Evolutionary conservation across 208 protist species (phyloP).

Genomic region (Leishmania mexicana): DNA sequence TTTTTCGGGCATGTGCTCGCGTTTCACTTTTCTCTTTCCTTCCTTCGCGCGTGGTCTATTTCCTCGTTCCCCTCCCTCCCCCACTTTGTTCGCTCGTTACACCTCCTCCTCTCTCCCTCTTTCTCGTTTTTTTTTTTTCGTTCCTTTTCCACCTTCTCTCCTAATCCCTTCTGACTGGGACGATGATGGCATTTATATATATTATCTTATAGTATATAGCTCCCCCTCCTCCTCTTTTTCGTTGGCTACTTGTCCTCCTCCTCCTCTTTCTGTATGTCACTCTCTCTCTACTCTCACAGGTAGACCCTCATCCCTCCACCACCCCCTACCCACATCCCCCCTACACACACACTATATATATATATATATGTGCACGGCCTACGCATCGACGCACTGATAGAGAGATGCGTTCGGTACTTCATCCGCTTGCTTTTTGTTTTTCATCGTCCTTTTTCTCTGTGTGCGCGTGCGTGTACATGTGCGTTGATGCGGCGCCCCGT

Average conservation of each 20-base stretch:
- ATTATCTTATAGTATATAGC: too few relatives aligned
- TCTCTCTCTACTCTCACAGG: not conserved
- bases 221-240: too few relatives aligned
- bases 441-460: not conserved
- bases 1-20: not conserved
- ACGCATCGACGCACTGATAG: not conserved
- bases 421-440: not conserved
- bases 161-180: not conserved
- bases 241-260: not conserved
- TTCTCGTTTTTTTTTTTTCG: not conserved
- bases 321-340: not conserved
- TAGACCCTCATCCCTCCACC: not conserved
- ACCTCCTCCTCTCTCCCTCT: slow-evolving; percentile 9
- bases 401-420: not conserved
- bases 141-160: not conserved
- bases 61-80: not conserved
- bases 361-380: not conserved
- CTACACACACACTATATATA: not conserved
- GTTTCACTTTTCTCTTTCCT: not conserved
- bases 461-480: not conserved
- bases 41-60: not conserved
- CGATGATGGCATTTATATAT: not conserved
- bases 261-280: slow-evolving; percentile 1
- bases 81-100: not conserved
- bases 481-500: not conserved